A percentile compares a stretch with the other conserved stretches of the same genome.
Conservation (phyloP, 106 monocot genomes). For the Cymbidium sinense region DNA sequence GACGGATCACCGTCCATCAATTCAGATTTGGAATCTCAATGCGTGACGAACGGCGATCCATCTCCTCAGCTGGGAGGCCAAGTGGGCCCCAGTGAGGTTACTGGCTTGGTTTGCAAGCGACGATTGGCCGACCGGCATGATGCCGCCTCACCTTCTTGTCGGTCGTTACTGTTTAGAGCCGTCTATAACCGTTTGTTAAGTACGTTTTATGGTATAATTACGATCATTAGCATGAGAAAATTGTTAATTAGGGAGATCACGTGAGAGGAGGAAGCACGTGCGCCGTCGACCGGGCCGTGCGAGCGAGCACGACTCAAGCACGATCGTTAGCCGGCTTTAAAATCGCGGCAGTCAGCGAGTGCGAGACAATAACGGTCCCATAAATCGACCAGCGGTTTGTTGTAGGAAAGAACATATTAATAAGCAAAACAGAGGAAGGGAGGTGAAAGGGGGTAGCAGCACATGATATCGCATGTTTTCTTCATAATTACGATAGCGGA, state of each 20-base stretch:
- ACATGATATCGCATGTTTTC: neutral
- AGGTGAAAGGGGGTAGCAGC: neutral
- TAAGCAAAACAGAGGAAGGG: neutral
- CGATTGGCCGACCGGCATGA: neutral
- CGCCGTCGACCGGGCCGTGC: constrained; percentile 1
- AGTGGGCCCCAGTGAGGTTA: neutral
- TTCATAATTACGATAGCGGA: neutral
- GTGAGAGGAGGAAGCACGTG: neutral
- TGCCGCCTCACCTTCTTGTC: neutral
- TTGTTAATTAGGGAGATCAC: neutral
- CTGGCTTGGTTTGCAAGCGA: neutral
- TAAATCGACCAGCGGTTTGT: neutral
- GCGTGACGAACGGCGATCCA: neutral
- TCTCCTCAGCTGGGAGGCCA: neutral
- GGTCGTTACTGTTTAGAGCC: neutral
- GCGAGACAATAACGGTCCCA: neutral
- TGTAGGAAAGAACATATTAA: neutral
- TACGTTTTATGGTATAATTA: neutral
- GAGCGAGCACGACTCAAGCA: neutral
- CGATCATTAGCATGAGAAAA: neutral
- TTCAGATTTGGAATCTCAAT: neutral
- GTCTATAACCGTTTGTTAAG: too few species aligned
- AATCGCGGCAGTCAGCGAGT: too few species aligned
- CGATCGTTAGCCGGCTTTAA: neutral
- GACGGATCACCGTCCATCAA: neutral